Evolutionary conservation across 1,284 basidiomycete genomes (phyloP).

Genomic region (Boletus sp.): DNA sequence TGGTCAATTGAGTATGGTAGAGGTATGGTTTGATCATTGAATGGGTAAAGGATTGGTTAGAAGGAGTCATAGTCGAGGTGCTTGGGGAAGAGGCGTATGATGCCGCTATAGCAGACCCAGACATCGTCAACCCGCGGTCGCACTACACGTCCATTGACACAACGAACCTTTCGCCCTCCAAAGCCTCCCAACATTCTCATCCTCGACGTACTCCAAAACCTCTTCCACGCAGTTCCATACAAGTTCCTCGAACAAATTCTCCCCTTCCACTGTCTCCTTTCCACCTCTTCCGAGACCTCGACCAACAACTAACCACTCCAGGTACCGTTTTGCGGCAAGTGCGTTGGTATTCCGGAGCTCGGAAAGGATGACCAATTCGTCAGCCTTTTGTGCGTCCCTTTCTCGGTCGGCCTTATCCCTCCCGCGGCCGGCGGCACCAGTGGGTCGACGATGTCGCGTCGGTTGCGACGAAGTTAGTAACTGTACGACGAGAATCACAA

Average conservation of each 20-base stretch:
- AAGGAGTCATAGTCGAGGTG: not conserved
- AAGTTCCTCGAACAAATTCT: constrained; percentile 48
- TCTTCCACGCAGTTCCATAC: constrained; percentile 54
- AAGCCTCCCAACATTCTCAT: constrained; percentile 52
- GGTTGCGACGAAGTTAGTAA: constrained; percentile 45
- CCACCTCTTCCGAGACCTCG: constrained; percentile 55
- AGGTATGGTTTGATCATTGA: no score
- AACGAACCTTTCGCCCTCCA: constrained; percentile 68
- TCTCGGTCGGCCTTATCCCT: constrained; percentile 29
- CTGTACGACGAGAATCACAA: no score
- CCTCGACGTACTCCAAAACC: constrained; percentile 44
- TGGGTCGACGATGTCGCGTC: constrained; percentile 17
- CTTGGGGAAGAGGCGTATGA: constrained; percentile 41
- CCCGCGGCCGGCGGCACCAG: constrained; percentile 26
- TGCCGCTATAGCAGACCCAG: constrained; percentile 35
- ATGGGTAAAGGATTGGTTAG: no score
- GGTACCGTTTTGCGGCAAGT: constrained; percentile 57
- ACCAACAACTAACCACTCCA: constrained; percentile 77
- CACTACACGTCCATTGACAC: not conserved
- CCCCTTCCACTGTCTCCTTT: constrained; percentile 13
- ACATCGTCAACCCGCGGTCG: not conserved
- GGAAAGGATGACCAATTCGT: constrained; percentile 54
- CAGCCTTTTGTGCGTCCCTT: constrained; percentile 28
- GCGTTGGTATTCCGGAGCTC: constrained; percentile 40
- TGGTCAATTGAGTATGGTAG: no score